phyloP scores from a whole-genome alignment of 192 early-diverging fungal species.

The Paraglomus occultum region DNA sequence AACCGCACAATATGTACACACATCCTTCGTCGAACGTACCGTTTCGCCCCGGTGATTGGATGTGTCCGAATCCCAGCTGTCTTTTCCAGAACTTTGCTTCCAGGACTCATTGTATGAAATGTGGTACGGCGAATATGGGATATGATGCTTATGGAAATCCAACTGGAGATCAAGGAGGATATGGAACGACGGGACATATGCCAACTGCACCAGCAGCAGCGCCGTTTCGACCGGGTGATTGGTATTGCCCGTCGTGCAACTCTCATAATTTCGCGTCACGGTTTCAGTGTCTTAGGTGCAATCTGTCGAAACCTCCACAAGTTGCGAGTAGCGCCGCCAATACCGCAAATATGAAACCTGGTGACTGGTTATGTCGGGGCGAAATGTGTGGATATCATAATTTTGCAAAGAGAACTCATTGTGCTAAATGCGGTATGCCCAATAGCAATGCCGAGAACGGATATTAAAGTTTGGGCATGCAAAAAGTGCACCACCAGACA shows the following conservation, averaged over 20 bases:
- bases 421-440: conserved; percentile 41
- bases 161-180: conserved; percentile 30
- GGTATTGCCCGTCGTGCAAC: conserved; percentile 62
- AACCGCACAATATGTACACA: conserved; percentile 38
- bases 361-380: conserved; percentile 50
- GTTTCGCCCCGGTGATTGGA: conserved; percentile 72
- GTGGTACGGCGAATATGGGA: conserved; percentile 39
- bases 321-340: not conserved
- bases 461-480: too few relatives aligned
- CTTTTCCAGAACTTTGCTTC: conserved; percentile 79
- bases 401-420: conserved; percentile 48
- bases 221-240: conserved; percentile 65
- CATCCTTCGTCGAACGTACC: conserved; percentile 34
- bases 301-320: conserved; percentile 44
- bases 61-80: conserved; percentile 64
- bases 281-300: conserved; percentile 60
- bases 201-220: conserved; percentile 33
- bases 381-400: conserved; percentile 50
- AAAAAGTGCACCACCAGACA: too few relatives aligned
- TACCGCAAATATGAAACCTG: conserved; percentile 41
- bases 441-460: not conserved
- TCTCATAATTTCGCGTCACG: conserved; percentile 70
- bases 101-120: conserved; percentile 63
- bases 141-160: conserved; percentile 31
- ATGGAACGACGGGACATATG: conserved; percentile 28